Base-by-base conservation (phyloP, 768 basidiomycete genomes). In the Boletus edulis region DNA sequence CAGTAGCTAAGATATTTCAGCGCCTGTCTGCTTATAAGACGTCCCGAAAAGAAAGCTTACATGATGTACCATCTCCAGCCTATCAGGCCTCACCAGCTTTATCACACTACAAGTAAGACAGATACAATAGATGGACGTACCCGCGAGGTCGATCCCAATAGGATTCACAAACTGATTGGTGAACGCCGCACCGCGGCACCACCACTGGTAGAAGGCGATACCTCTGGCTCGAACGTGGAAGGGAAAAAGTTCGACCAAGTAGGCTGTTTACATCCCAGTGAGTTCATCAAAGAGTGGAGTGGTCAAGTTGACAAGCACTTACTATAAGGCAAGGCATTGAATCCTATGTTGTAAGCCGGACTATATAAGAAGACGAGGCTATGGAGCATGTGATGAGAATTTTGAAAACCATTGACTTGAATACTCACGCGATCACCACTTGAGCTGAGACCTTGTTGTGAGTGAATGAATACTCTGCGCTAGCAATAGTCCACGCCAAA, bases 191-290 rank as follows among this genome's bases (percentile, higher is more conserved):
- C 75, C 67, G 13, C 83, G 79, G 45, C 76, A 73, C 67, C 79
- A 82, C 75, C 77, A 81, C 59, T 86, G 82, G 73, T 81, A 85
- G n/a, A 86, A 62, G 8, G 83, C 71, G 51, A 86, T 78, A 38
- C 85, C 85, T 65, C 78, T 81, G 2, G 85, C 78, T 53, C 85
- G 82, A 29, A 77, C 77, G 57, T 82, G 79, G 72, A 75, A 86
- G 0, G 84, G 85, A 74, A 85, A 85, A 24, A 87, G 62, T 61
- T 86, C 85, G 20, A 85, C 80, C 56, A 85, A 68, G 76, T 77
- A 85, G 4, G 83, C 82, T 82, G 61, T 38, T 12, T 15, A 20
- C 7, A 31, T 9, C 13, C 11, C 39, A 35, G 34, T 35, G 34
- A 35, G 34, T 29, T 29, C 9, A 29, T 29, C 29, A 5, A 8